Conservation (phyloP, 2,329 filamentous ascomycete genomes). For the Thelonectria blattea region DNA sequence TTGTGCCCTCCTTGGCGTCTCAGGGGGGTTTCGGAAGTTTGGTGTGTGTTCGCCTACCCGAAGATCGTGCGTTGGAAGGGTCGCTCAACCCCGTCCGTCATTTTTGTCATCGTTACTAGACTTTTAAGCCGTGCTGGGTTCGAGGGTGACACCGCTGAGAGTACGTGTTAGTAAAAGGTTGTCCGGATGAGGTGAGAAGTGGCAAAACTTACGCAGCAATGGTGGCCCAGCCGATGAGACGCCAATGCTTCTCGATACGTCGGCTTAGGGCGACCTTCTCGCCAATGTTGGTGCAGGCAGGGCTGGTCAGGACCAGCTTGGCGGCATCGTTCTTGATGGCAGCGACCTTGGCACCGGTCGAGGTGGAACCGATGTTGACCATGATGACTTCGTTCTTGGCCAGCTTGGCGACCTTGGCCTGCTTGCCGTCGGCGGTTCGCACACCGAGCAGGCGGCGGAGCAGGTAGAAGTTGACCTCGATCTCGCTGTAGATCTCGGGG, state of each 20-base stretch:
- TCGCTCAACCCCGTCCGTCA: conserved; percentile 24
- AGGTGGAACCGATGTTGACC: conserved; percentile 99
- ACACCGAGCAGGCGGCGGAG: conserved; percentile 93
- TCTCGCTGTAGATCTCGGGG: conserved; percentile 96
- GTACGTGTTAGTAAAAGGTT: conserved; percentile 32
- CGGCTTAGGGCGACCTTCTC: conserved; percentile 97
- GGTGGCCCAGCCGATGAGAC: conserved; percentile 89
- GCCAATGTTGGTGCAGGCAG: conserved; percentile 94
- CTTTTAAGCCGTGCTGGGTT: conserved; percentile 55
- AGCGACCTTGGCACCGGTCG: conserved; percentile 95
- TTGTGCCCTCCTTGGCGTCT: conserved; percentile 31
- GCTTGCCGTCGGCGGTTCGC: conserved; percentile 97
- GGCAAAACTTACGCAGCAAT: conserved; percentile 68
- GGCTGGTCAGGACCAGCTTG: conserved; percentile 89
- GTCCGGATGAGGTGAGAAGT: background rate
- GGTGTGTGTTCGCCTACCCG: conserved; percentile 22
- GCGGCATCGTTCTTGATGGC: conserved; percentile 98
- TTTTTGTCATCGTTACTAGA: conserved; percentile 3
- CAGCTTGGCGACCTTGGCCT: conserved; percentile 98
- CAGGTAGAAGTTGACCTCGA: conserved; percentile 99
- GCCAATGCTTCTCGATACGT: conserved; percentile 99
- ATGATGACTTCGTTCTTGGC: conserved; percentile 99
- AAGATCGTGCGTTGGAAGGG: conserved; percentile 31
- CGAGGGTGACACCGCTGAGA: conserved; percentile 58
- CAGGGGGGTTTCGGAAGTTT: conserved; percentile 24